Evolutionary conservation across 1,284 basidiomycete species (phyloP).

Genomic region (Moesziomyces globuligerus): DNA sequence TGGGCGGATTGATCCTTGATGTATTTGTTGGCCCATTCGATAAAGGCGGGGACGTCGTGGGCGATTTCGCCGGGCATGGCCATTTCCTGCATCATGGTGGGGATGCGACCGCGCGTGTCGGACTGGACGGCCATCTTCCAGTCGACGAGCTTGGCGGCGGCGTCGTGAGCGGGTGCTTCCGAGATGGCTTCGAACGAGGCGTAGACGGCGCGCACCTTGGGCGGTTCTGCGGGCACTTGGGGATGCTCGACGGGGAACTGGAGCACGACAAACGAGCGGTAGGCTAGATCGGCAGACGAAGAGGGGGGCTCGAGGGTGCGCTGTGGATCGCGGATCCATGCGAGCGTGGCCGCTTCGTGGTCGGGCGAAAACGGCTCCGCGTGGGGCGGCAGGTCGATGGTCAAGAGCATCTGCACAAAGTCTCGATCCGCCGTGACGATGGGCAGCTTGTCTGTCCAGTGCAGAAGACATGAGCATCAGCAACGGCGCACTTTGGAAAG

Average conservation of each 20-base stretch:
- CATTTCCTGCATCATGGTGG: slow-evolving; percentile 57
- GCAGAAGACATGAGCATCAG: too few relatives aligned
- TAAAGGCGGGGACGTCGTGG: slow-evolving; percentile 59
- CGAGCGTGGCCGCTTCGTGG: slow-evolving; percentile 43
- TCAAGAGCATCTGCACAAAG: slow-evolving; percentile 60
- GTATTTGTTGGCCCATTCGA: slow-evolving; percentile 50
- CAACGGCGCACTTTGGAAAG: too few relatives aligned
- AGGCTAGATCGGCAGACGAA: slow-evolving; percentile 4
- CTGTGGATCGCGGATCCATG: slow-evolving; percentile 18
- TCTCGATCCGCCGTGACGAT: slow-evolving; percentile 56
- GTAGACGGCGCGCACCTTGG: slow-evolving; percentile 56
- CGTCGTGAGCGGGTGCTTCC: slow-evolving; percentile 15
- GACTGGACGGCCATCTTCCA: slow-evolving; percentile 60
- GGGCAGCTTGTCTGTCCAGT: slow-evolving; percentile 55
- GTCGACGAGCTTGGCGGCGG: slow-evolving; percentile 6
- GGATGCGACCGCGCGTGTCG: slow-evolving; percentile 56
- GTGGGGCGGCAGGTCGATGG: slow-evolving; percentile 55
- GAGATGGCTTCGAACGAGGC: slow-evolving; percentile 59
- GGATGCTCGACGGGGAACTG: slow-evolving; percentile 50
- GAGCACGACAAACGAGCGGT: slow-evolving; percentile 56
- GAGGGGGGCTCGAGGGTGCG: slow-evolving; percentile 19
- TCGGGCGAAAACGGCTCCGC: slow-evolving; percentile 47
- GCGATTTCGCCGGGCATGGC: slow-evolving; percentile 57
- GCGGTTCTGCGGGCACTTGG: slow-evolving; percentile 17
- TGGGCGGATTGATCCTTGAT: too few relatives aligned